Base-by-base conservation (phyloP, 495 filamentous ascomycete genomes). In the Aspergillus homomorphus region DNA sequence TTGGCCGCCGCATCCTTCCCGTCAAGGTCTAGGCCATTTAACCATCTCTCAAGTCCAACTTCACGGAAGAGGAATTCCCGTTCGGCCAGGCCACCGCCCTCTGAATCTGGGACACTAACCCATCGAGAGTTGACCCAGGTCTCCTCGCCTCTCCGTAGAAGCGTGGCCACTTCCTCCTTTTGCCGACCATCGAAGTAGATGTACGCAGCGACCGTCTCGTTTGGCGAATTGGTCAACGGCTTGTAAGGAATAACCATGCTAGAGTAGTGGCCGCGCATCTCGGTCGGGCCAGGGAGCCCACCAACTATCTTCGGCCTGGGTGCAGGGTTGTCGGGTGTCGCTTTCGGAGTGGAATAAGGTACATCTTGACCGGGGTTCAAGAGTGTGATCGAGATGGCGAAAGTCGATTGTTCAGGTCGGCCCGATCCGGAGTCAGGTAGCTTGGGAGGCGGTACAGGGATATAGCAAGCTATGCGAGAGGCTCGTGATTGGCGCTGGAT, bases 121-220 rank as follows among this genome's bases (percentile, higher is more conserved):
- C 94, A 99, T 68, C 94, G 80, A 10, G 92, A 96, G 63, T 96
- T 97, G 22, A 99, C 96, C 94, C 94, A 99, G 0, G 94, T 99
- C 73, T 99, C 94, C 62, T 97, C 94, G 44, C 95, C 95, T 19
- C 92, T 85, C 54, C 94, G 82, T 33, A 99, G 79, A 44, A 99
- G 75, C 30, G 94, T 99, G 55, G 94, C 94, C 16, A 98, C 96
- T 70, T 99, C 94, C 65, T 99, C 94, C 73, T 99, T 98, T 26
- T 84, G 81, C 50, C 95, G 80, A 14, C 94, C 94, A 71, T 99
- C 94, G 66, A 99, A 99, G 77, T 98, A 98, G 57, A 99, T 97
- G 67, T 99, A 99, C 14, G 94, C 94, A 18, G 94, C 94, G 54
- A 99, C 90, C 2, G 95, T 97, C 73, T 98, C 94, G 67, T 97